These are phyloP conservation scores for Hypoxylon fuscum DNA, from an alignment of 495 filamentous ascomycete species.

Conservation along the genomic window DNA sequence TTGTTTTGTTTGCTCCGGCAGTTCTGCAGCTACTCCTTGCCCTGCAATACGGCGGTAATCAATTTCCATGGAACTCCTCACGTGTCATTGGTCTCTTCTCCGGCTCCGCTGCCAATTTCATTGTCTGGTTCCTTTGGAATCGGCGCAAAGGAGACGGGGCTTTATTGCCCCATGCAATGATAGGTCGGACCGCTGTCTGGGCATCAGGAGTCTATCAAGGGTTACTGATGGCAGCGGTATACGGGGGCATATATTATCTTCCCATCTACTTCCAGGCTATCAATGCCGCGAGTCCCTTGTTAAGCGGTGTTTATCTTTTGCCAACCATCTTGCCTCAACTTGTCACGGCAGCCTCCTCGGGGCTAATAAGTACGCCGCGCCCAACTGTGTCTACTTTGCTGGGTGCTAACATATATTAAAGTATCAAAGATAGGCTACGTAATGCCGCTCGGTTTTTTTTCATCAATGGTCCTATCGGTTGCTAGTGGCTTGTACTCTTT, in stretches of 20 bases:
- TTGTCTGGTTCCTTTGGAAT: constrained; percentile 55
- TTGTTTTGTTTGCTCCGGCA: constrained; percentile 47
- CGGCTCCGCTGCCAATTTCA: constrained; percentile 50
- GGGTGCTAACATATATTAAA: constrained; percentile 10
- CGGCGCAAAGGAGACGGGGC: constrained; percentile 54
- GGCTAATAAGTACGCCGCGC: constrained; percentile 49
- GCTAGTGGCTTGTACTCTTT: constrained; percentile 58
- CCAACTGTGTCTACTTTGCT: background rate
- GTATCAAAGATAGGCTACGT: constrained; percentile 54
- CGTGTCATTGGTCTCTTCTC: constrained; percentile 39
- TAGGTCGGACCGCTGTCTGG: background rate
- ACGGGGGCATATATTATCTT: constrained; percentile 49
- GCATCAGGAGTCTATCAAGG: background rate
- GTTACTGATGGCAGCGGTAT: constrained; percentile 19
- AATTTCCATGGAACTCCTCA: constrained; percentile 50
- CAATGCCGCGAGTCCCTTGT: constrained; percentile 52
- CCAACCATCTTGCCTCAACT: constrained; percentile 59
- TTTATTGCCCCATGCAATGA: constrained; percentile 28
- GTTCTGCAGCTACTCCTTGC: constrained; percentile 55
- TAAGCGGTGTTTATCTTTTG: constrained; percentile 58
- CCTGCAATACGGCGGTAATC: constrained; percentile 56
- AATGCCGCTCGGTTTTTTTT: constrained; percentile 60
- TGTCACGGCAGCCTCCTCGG: constrained; percentile 52
- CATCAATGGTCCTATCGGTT: constrained; percentile 48
- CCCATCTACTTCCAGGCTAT: constrained; percentile 73